Evolutionary conservation across 1,139 yeast genomes (phyloP).

Genomic region (Yamadazyma friedrichii): DNA sequence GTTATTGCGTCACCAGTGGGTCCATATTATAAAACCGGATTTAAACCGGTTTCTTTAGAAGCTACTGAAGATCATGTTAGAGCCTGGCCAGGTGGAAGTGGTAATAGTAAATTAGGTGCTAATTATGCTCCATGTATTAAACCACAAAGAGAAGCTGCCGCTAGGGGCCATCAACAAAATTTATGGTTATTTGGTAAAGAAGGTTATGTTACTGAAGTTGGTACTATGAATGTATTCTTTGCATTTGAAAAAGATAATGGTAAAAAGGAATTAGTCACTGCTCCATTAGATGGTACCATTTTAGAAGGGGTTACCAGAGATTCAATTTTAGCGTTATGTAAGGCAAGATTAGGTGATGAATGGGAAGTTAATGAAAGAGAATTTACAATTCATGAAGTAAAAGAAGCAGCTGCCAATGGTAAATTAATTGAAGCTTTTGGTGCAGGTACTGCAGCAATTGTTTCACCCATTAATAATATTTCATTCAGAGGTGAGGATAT

Average conservation of each 20-base stretch:
- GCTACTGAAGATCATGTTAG: conserved; percentile 94
- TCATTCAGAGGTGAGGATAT: conserved; percentile 76
- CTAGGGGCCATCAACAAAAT: conserved; percentile 89
- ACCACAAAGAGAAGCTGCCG: conserved; percentile 87
- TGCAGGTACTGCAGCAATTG: conserved; percentile 96
- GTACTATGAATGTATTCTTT: conserved; percentile 94
- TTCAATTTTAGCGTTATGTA: conserved; percentile 74
- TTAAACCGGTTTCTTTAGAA: conserved; percentile 89
- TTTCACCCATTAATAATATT: conserved; percentile 86
- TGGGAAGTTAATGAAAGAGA: conserved; percentile 84
- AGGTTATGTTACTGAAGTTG: conserved; percentile 89
- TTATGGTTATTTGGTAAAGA: conserved; percentile 95
- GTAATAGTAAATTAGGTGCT: conserved; percentile 94
- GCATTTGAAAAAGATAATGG: conserved; percentile 76
- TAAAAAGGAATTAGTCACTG: conserved; percentile 88
- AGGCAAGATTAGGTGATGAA: conserved; percentile 69
- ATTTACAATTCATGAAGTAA: conserved; percentile 77
- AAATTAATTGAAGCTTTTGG: conserved; percentile 94
- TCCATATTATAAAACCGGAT: conserved; percentile 85
- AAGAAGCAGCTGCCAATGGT: conserved; percentile 73
- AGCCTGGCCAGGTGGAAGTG: conserved; percentile 99
- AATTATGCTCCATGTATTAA: conserved; percentile 93
- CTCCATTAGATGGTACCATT: conserved; percentile 96
- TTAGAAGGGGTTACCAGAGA: conserved; percentile 97
- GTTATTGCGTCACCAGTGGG: conserved; percentile 96